phyloP scores from a whole-genome alignment of 2,329 filamentous ascomycete species.

The Alternaria sp. region DNA sequence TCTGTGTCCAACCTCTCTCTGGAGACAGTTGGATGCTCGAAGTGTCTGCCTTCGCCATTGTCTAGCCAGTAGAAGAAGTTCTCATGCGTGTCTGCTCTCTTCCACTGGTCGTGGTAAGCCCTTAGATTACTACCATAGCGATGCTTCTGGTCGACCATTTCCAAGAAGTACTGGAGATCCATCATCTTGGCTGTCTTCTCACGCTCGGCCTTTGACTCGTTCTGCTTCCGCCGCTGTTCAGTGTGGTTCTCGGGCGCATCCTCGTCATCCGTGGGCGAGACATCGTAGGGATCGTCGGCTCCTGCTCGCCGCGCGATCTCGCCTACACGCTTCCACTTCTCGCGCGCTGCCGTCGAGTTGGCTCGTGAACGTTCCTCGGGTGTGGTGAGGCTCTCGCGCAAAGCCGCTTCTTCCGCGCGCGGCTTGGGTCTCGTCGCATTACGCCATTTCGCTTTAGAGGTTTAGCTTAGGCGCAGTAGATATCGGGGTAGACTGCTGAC shows the following conservation, averaged over 20 bases:
- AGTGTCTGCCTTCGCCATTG: conserved; percentile 74
- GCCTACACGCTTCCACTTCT: conserved; percentile 79
- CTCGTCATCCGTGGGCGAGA: conserved; percentile 57
- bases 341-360: conserved; percentile 60
- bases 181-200: conserved; percentile 78
- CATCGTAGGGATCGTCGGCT: conserved; percentile 67
- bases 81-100: conserved; percentile 76
- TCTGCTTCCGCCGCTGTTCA: conserved; percentile 48
- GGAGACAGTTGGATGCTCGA: conserved; percentile 77
- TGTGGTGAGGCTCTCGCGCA: conserved; percentile 24
- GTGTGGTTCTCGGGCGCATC: conserved; percentile 46
- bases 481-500: conserved; percentile 37
- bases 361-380: conserved; percentile 40
- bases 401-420: conserved; percentile 44
- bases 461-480: conserved; percentile 37
- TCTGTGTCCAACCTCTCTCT: conserved; percentile 79
- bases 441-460: conserved; percentile 61
- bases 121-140: conserved; percentile 85
- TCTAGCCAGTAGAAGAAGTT: conserved; percentile 98
- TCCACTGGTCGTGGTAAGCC: conserved; percentile 86
- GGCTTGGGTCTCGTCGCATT: conserved; percentile 59
- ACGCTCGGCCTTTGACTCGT: conserved; percentile 64
- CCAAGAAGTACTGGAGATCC: conserved; percentile 84
- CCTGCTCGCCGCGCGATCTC: conserved; percentile 76
- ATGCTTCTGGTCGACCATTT: conserved; percentile 89